These are phyloP conservation scores for Oemleria cerasiformis DNA, from an alignment of 306 rosid species.

Conservation along the genomic window DNA sequence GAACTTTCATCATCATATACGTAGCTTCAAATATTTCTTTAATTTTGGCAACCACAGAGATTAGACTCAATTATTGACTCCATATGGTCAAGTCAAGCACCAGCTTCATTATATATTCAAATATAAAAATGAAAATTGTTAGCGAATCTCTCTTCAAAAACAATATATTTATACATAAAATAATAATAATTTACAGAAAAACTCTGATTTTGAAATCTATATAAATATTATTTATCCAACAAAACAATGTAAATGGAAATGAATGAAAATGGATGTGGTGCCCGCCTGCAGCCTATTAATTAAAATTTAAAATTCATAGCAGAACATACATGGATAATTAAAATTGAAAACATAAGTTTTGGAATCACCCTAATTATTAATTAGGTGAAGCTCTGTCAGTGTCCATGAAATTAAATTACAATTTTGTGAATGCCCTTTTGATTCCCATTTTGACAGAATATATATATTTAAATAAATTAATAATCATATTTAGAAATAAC, in stretches of 20 bases:
- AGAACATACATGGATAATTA: not conserved
- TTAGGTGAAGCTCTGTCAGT: slow-evolving; percentile 6
- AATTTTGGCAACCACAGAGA: not conserved
- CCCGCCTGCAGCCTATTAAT: no score
- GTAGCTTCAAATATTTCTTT: not conserved
- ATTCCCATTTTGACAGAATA: slow-evolving; percentile 16
- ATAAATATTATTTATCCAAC: no score
- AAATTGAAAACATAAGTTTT: not conserved
- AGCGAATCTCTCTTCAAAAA: no score
- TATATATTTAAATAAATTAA: not conserved
- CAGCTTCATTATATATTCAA: not conserved
- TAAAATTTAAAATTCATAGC: no score
- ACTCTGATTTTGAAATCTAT: not conserved
- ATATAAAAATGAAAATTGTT: no score
- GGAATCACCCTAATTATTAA: slow-evolving; percentile 4
- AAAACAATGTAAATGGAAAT: not conserved
- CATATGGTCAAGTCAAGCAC: not conserved
- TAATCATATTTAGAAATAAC: slow-evolving; percentile 5
- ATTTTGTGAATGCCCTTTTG: not conserved
- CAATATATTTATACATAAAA: not conserved
- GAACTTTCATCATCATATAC: slow-evolving; percentile 6
- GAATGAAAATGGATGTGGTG: not conserved
- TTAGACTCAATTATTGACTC: slow-evolving; percentile 1
- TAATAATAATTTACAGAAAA: not conserved
- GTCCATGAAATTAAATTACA: slow-evolving; percentile 6